Evolutionary conservation across 495 filamentous ascomycete species (phyloP), one percentile per base, ranked within the genome.

Genomic region (Neurospora tetrasperma): DNA sequence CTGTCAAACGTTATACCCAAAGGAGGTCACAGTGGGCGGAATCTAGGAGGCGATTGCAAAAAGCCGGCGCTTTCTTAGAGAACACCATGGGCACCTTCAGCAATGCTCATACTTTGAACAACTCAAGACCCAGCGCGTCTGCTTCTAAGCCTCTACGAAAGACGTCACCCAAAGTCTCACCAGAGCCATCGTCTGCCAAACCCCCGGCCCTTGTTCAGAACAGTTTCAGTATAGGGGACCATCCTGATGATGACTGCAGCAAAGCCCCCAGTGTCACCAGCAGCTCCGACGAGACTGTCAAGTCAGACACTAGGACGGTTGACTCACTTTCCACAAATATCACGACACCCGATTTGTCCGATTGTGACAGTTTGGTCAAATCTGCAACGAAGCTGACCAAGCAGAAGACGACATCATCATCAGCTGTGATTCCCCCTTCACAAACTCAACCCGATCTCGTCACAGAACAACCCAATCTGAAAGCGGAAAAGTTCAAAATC

Each of bases 201-300:
- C 23, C 54, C 14, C 54, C 14, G 3, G 54, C 54, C 9, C 54
- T 66, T 66, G 14, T 14, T 8, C 54, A 66, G 27, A 18, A 8
- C 14, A 66, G 3, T 38, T 66, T 66, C 14, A 18, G 27, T 18
- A 27, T 38, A 66, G 54, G 35, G 14, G 54, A 66, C 12, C 54
- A 66, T 9, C 54, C 14, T 7, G 27, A 66, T 16, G 16, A 38
- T 16, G 14, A 66, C 54, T 35, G 23, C 27, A 66, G 54, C 54
- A 66, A 66, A 6, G 54, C 54, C 9, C 54, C 54, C 4, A 66
- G 54, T 16, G 54, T 66, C 27, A 18, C 71, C 41, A 73, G 69
- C 39, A 73, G 69, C 69, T 31, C 66, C 68, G 72, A 73, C 62
- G 71, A 72, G 10, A 38, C 44, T 9, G 43, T 48, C 23, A 71